phyloP scores from a whole-genome alignment of 768 basidiomycete species.

The Boletus insuetus region DNA sequence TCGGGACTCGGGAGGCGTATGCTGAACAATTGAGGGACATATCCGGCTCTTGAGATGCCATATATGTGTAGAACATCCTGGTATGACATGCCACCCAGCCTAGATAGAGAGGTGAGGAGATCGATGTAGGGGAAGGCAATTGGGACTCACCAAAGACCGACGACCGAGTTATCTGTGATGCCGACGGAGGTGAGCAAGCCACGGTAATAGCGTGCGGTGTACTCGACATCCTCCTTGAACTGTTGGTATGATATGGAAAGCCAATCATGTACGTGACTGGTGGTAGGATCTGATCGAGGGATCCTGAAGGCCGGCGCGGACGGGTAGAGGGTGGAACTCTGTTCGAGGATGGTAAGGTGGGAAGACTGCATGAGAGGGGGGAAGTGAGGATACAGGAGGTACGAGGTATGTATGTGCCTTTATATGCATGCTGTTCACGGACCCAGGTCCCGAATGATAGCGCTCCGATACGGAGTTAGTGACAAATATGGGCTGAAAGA shows the following conservation, averaged over 20 bases:
- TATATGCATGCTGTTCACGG: slow-evolving; percentile 33
- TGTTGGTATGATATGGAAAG: slow-evolving; percentile 58
- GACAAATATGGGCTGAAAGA: slow-evolving; percentile 27
- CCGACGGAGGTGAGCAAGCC: slow-evolving; percentile 43
- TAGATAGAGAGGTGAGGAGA: slow-evolving; percentile 29
- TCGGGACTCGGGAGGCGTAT: slow-evolving; percentile 71
- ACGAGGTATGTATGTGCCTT: slow-evolving; percentile 10
- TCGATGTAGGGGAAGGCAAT: background rate
- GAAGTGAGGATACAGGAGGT: slow-evolving; percentile 3
- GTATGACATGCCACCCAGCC: slow-evolving; percentile 74
- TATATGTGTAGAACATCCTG: slow-evolving; percentile 71
- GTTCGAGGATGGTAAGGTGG: slow-evolving; percentile 64
- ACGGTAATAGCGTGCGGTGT: slow-evolving; percentile 63
- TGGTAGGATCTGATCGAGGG: slow-evolving; percentile 45
- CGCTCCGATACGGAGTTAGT: slow-evolving; percentile 30
- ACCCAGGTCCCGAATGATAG: slow-evolving; percentile 15
- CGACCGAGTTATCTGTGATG: slow-evolving; percentile 54
- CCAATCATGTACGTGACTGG: slow-evolving; percentile 51
- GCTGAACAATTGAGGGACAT: slow-evolving; percentile 75
- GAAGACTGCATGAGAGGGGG: slow-evolving; percentile 33
- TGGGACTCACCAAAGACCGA: slow-evolving; percentile 68
- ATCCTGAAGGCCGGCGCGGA: slow-evolving; percentile 57
- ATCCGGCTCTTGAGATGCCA: slow-evolving; percentile 72
- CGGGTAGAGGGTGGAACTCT: slow-evolving; percentile 49
- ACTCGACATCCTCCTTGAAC: slow-evolving; percentile 65